These are phyloP conservation scores for Sporormia fimetaria DNA, from an alignment of 495 filamentous ascomycete species.

Conservation along the genomic window DNA sequence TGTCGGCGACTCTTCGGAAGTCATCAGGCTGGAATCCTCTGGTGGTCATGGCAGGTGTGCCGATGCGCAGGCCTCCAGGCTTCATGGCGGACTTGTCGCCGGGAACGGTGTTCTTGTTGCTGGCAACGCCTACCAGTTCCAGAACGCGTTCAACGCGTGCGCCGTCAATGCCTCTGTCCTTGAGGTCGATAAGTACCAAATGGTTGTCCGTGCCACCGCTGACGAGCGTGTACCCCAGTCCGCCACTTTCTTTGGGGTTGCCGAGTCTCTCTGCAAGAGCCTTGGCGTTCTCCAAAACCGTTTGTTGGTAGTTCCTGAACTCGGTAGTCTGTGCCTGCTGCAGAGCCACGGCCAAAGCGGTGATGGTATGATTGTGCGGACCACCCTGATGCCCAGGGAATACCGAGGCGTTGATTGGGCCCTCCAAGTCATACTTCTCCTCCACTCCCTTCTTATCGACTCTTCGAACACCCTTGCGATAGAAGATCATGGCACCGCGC, in stretches of 20 bases:
- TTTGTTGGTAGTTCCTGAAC: constrained; percentile 92
- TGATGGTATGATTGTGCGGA: constrained; percentile 99
- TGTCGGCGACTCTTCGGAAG: constrained; percentile 79
- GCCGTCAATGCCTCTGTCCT: constrained; percentile 69
- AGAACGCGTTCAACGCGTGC: constrained; percentile 94
- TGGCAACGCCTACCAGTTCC: constrained; percentile 95
- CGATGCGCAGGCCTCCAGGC: constrained; percentile 87
- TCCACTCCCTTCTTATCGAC: constrained; percentile 83
- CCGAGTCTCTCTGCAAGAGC: constrained; percentile 52
- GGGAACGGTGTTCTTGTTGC: constrained; percentile 98
- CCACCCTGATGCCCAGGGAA: constrained; percentile 99
- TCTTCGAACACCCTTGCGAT: constrained; percentile 86
- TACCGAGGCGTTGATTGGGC: constrained; percentile 96
- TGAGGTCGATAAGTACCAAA: constrained; percentile 92
- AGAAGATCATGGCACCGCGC: constrained; percentile 99
- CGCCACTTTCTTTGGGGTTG: constrained; percentile 51
- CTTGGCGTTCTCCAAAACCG: constrained; percentile 88
- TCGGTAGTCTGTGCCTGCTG: constrained; percentile 88
- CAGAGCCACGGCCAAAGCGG: constrained; percentile 88
- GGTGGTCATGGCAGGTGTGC: constrained; percentile 97
- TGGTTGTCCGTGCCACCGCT: constrained; percentile 95
- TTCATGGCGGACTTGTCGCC: constrained; percentile 97
- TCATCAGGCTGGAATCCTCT: constrained; percentile 79
- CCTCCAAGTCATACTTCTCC: constrained; percentile 89
- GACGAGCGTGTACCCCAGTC: constrained; percentile 81